Percentiles rank a stretch among this genome's conserved stretches.
These are phyloP conservation scores for Pythium vanterpoolii DNA, from an alignment of 352 stramenopile genomes.

Conservation along the genomic window DNA sequence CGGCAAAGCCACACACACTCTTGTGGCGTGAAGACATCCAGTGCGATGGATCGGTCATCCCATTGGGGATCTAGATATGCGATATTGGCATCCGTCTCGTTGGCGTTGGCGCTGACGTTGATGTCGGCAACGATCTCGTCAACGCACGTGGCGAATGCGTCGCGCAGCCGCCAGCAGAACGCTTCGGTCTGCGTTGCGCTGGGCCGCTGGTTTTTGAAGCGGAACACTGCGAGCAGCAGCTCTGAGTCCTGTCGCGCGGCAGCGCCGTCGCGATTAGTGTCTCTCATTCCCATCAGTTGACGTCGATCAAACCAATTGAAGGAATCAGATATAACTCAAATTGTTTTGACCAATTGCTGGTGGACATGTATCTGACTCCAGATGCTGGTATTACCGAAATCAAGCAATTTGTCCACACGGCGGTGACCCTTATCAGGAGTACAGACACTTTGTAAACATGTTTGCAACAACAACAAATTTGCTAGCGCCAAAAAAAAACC, in stretches of 20 bases:
- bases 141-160: conserved; percentile 26
- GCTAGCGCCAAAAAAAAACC: too few relatives aligned
- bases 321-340: background rate
- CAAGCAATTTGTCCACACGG: too few relatives aligned
- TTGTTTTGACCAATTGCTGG: background rate
- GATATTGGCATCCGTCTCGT: conserved; percentile 6
- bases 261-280: background rate
- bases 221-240: conserved; percentile 35
- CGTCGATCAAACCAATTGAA: background rate
- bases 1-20: background rate
- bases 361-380: background rate
- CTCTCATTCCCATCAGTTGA: background rate
- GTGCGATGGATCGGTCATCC: background rate
- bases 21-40: conserved; percentile 1
- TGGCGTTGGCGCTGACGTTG: background rate
- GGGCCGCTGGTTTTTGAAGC: conserved; percentile 42
- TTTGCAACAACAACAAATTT: too few relatives aligned
- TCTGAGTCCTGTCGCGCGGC: background rate
- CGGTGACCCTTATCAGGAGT: too few relatives aligned
- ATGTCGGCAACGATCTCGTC: background rate
- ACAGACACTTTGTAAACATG: too few relatives aligned
- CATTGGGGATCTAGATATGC: background rate
- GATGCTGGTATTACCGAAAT: too few relatives aligned
- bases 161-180: conserved; percentile 22
- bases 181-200: conserved; percentile 28